These are phyloP conservation scores for Ogataea henricii DNA, from an alignment of 805 yeast species.

Conservation along the genomic window DNA sequence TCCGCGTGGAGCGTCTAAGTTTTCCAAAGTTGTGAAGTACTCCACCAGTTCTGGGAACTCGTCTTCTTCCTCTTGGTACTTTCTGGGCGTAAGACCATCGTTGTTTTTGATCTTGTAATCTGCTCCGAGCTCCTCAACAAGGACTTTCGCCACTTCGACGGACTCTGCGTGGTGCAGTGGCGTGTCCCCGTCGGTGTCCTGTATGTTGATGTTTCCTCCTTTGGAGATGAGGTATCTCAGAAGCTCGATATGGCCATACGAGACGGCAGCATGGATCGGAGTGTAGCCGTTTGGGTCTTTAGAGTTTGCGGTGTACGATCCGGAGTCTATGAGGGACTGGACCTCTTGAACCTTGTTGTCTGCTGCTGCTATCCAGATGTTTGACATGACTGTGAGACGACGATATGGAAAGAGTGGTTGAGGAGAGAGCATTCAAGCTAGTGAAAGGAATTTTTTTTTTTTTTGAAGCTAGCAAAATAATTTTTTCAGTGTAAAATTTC, in stretches of 20 bases:
- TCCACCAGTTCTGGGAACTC: slow-evolving; percentile 78
- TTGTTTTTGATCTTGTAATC: slow-evolving; percentile 62
- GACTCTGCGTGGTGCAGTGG: slow-evolving; percentile 92
- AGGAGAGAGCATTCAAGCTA: background rate
- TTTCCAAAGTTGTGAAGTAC: slow-evolving; percentile 53
- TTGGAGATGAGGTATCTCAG: slow-evolving; percentile 53
- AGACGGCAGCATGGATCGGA: slow-evolving; percentile 96
- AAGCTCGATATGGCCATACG: slow-evolving; percentile 80
- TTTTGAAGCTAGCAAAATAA: background rate
- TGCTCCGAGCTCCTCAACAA: slow-evolving; percentile 71
- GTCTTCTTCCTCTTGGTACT: slow-evolving; percentile 78
- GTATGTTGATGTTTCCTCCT: slow-evolving; percentile 82
- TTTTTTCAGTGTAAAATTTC: slow-evolving; percentile 2
- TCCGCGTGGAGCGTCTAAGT: slow-evolving; percentile 13
- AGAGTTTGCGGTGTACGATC: slow-evolving; percentile 62
- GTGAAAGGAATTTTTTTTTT: background rate
- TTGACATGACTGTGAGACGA: slow-evolving; percentile 37
- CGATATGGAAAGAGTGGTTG: background rate
- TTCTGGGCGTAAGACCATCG: slow-evolving; percentile 75
- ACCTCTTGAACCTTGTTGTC: slow-evolving; percentile 72
- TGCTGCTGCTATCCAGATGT: slow-evolving; percentile 95
- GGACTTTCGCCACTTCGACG: slow-evolving; percentile 57
- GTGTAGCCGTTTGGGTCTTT: slow-evolving; percentile 95
- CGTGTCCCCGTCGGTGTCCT: slow-evolving; percentile 90
- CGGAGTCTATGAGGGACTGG: slow-evolving; percentile 51